phyloP scores from a whole-genome alignment of 805 yeast species.

The Saccharomycopsis sp. region DNA sequence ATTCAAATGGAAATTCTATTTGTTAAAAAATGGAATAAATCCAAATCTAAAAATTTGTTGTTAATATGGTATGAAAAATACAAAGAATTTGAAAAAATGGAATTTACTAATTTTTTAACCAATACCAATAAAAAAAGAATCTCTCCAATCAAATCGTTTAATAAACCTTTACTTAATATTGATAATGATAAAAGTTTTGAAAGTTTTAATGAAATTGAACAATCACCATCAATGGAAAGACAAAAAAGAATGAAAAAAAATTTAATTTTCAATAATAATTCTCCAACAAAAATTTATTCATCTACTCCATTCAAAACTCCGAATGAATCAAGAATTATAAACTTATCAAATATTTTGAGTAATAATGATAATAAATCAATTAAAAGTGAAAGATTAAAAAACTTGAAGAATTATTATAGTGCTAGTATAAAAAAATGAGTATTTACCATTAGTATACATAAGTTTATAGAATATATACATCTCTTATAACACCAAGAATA shows the following conservation, averaged over 20 bases:
- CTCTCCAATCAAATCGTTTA: conserved; percentile 15
- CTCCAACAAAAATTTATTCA: background rate
- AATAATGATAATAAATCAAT: background rate
- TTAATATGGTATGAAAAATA: conserved; percentile 11
- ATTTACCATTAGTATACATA: too few species aligned
- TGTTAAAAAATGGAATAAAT: conserved; percentile 8
- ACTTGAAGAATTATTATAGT: conserved; percentile 12
- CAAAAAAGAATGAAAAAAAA: conserved; percentile 2
- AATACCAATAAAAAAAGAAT: background rate
- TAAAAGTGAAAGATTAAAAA: conserved; percentile 10
- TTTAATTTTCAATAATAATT: too few species aligned
- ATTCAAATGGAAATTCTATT: conserved; percentile 7
- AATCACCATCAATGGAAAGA: conserved; percentile 10
- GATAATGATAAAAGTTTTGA: background rate
- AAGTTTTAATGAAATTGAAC: background rate
- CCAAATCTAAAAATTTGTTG: conserved; percentile 8
- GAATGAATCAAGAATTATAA: conserved; percentile 11
- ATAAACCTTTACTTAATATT: background rate
- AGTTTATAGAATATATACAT: too few species aligned
- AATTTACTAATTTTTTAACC: background rate
- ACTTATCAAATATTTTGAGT: conserved; percentile 4
- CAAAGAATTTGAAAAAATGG: conserved; percentile 1
- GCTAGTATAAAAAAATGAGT: background rate
- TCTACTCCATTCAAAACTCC: conserved; percentile 14
- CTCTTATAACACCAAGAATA: too few species aligned